Base-by-base conservation (phyloP, 257 asterid species). In the Petunia axillaris region DNA sequence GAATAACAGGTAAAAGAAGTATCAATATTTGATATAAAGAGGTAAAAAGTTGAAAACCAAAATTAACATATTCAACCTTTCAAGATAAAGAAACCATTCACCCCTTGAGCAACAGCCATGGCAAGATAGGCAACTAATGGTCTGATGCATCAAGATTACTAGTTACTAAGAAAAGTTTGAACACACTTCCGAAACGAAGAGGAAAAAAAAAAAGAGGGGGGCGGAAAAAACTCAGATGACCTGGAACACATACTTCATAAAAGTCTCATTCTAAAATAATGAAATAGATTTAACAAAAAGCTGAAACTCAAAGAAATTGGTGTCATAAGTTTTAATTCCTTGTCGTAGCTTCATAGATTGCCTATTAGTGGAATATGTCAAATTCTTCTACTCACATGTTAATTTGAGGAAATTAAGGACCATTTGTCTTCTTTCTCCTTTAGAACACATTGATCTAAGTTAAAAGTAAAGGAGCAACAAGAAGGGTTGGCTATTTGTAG, bases 221-320 rank as follows among this genome's bases (percentile, higher is more conserved):
- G 44, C 43, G 57, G 57, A 67, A 68, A n/a, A 37, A 68, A 44
- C n/a, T 48, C 8, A n/a, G 53, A 3, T 4, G 7, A 9, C 41
- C 38, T 46, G 76, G 57, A 46, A 46, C 55, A 70, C 25, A 70
- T 46, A 46, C 10, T 46, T 70, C 58, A 70, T 50, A 44, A 60
- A 52, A 44, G 58, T 44, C 41, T 70, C 2, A 25, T 46, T 70
- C 58, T 46, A 46, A 70, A 70, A 70, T 0, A 44, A 68, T n/a
- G 8, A 68, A 68, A 68, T 9, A 44, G 57, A 44, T 68, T n/a
- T 44, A 68, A 16, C 16, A 44, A 9, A 68, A 8, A 8, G 76
- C 40, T 68, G 46, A 43, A 68, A 68, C 76, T 68, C 57, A 44
- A 8, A 68, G 57, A 39, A 68, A 16, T 67, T 67, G 40, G 57